These are phyloP conservation scores for Hawksworthiomyces lignivorus DNA, from an alignment of 2,329 filamentous ascomycete species.

Conservation along the genomic window DNA sequence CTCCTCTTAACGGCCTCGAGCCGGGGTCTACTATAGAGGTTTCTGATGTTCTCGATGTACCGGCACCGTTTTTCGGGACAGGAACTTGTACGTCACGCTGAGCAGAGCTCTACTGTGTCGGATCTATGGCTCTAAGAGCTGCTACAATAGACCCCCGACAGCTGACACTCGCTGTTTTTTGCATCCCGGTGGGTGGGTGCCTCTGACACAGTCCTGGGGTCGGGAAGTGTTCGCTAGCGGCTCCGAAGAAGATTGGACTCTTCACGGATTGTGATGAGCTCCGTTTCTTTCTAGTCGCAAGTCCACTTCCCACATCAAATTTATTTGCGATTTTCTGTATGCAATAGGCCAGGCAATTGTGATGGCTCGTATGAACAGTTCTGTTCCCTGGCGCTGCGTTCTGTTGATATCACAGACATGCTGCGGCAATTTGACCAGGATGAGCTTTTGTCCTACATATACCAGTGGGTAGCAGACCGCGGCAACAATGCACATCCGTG, in stretches of 20 bases:
- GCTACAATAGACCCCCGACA: slow-evolving; percentile 28
- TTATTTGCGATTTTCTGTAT: no score
- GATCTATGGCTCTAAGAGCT: slow-evolving; percentile 26
- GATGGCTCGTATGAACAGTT: slow-evolving; percentile 35
- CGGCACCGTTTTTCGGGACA: no score
- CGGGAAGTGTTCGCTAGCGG: slow-evolving; percentile 30
- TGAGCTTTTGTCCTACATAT: slow-evolving; percentile 32
- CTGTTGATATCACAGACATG: slow-evolving; percentile 35
- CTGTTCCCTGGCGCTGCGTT: slow-evolving; percentile 34
- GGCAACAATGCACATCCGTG: slow-evolving; percentile 42
- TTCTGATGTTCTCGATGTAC: no score
- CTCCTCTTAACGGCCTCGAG: no score
- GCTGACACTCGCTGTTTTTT: slow-evolving; percentile 35
- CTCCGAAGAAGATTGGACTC: slow-evolving; percentile 35
- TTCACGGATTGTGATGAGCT: slow-evolving; percentile 36
- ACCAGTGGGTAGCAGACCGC: slow-evolving; percentile 29
- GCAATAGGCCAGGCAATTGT: slow-evolving; percentile 34
- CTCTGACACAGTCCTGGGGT: slow-evolving; percentile 39
- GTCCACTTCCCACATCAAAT: not conserved
- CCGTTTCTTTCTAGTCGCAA: not conserved
- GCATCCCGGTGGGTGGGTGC: slow-evolving; percentile 31
- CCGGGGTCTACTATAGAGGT: no score
- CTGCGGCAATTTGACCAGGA: slow-evolving; percentile 30
- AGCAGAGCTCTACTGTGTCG: no score
- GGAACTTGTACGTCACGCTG: no score